These are phyloP conservation scores for Tolypocladium amazonense DNA, from an alignment of 2,329 filamentous ascomycete species.

Conservation along the genomic window DNA sequence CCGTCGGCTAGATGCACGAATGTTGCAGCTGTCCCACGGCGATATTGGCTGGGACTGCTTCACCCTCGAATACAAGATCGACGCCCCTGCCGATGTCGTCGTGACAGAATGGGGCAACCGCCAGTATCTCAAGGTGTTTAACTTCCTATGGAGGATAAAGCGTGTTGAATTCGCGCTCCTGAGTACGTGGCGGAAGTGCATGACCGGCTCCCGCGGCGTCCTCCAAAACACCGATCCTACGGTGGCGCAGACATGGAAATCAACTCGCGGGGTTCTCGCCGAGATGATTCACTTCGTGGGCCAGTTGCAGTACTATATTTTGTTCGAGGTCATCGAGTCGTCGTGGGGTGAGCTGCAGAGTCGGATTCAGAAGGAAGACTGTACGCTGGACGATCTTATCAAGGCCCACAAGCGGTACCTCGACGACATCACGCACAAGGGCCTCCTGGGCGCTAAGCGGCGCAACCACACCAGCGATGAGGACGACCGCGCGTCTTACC, in stretches of 20 bases:
- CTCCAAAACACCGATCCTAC: slow-evolving; percentile 61
- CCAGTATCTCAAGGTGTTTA: slow-evolving; percentile 98
- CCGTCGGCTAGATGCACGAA: slow-evolving; percentile 85
- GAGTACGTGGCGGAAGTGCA: slow-evolving; percentile 87
- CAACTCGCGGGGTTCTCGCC: slow-evolving; percentile 74
- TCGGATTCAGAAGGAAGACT: slow-evolving; percentile 72
- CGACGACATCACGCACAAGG: slow-evolving; percentile 90
- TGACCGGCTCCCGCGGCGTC: slow-evolving; percentile 90
- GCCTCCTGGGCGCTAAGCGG: slow-evolving; percentile 67
- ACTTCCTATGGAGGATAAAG: slow-evolving; percentile 97
- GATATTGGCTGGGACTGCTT: slow-evolving; percentile 99
- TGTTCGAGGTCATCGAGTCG: slow-evolving; percentile 96
- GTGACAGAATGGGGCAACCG: slow-evolving; percentile 92
- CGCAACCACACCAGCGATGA: slow-evolving; percentile 33
- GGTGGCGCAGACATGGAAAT: slow-evolving; percentile 77
- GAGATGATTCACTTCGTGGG: slow-evolving; percentile 99
- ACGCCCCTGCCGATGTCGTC: slow-evolving; percentile 91
- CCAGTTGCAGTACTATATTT: slow-evolving; percentile 95
- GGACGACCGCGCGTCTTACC: slow-evolving; percentile 68
- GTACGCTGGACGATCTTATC: slow-evolving; percentile 91
- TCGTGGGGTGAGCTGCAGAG: slow-evolving; percentile 87
- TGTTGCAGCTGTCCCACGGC: slow-evolving; percentile 91
- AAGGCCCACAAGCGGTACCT: slow-evolving; percentile 84
- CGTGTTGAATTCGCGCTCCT: slow-evolving; percentile 89
- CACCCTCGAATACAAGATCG: slow-evolving; percentile 96